Conservation (phyloP, 805 yeast genomes). For the Wickerhamiella kazuoi region DNA sequence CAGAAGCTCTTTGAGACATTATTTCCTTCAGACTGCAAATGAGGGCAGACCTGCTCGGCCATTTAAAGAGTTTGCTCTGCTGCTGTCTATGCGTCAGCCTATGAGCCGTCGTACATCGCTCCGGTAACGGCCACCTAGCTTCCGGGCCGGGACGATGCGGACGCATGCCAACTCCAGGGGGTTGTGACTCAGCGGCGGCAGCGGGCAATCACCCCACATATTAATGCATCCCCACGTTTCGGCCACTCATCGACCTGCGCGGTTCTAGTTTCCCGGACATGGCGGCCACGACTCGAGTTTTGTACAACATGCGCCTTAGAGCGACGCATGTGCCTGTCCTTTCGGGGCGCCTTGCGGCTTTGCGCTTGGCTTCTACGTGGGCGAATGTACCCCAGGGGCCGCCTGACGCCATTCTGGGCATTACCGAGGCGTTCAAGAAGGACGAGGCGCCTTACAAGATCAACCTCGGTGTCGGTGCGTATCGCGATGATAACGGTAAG, state of each 20-base stretch:
- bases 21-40: too few relatives aligned
- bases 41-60: too few relatives aligned
- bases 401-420: constrained; percentile 67
- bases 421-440: constrained; percentile 52
- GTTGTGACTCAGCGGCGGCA: too few relatives aligned
- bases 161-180: too few relatives aligned
- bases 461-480: constrained; percentile 72
- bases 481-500: constrained; percentile 70
- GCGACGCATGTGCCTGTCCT: too few relatives aligned
- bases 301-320: not conserved
- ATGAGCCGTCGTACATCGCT: too few relatives aligned
- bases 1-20: too few relatives aligned
- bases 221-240: not conserved
- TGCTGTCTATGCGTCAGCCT: too few relatives aligned
- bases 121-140: too few relatives aligned
- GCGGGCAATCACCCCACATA: not conserved
- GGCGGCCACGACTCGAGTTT: not conserved
- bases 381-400: constrained; percentile 40
- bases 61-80: too few relatives aligned
- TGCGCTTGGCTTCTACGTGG: constrained; percentile 19
- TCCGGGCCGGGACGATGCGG: too few relatives aligned
- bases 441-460: constrained; percentile 36
- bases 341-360: too few relatives aligned
- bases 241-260: not conserved
- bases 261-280: not conserved